Base-by-base conservation (phyloP, 352 stramenopile genomes). In the Globisporangium paroecandrum region DNA sequence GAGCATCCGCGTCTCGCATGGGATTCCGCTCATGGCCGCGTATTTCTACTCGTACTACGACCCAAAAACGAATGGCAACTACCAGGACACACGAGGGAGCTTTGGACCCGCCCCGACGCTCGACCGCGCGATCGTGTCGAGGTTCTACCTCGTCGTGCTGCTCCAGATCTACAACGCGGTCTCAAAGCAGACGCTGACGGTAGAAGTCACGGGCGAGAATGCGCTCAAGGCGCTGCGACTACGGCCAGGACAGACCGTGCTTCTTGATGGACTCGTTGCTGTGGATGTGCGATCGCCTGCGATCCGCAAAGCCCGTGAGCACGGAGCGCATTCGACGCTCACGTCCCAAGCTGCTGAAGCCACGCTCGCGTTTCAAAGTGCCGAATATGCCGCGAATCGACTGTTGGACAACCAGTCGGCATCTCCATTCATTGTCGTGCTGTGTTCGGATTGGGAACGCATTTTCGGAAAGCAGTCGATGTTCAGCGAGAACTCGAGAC, bases 21-120 rank as follows among this genome's bases (percentile, higher is more conserved):
- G 83, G 0, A 79, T 87, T 13, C 81, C 83, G 9, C 69, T 91
- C 22, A 71, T 91, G n/a, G 83, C 79, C n/a, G 79, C 83, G 8
- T 89, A 78, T 63, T 89, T 89, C 57, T 77, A 86, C 64, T 70
- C 83, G 15, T 89, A 91, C 59, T 91, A 91, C 68, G 78, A 89
- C 38, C 67, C 76, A 0, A 89, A 87, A 56, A 89, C 78, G 12
- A 80, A 85, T 61, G 64, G 43, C 15, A 46, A 12, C 27, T 51
- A 51, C 6, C 75, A 78, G 51, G 61, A 56, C 12, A 60, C 63
- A 5, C 47, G 63, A 4, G 61, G 57, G 18, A 61, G 64, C 6
- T 24, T 51, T 51, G 62, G 66, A 29, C 56, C 66, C 15, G 38
- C 68, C 8, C 77, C 69, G 10, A 65, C 72, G 8, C 65, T 85